phyloP scores from a whole-genome alignment of 2,329 filamentous ascomycete genomes.

The Hymenoscyphus albidus region DNA sequence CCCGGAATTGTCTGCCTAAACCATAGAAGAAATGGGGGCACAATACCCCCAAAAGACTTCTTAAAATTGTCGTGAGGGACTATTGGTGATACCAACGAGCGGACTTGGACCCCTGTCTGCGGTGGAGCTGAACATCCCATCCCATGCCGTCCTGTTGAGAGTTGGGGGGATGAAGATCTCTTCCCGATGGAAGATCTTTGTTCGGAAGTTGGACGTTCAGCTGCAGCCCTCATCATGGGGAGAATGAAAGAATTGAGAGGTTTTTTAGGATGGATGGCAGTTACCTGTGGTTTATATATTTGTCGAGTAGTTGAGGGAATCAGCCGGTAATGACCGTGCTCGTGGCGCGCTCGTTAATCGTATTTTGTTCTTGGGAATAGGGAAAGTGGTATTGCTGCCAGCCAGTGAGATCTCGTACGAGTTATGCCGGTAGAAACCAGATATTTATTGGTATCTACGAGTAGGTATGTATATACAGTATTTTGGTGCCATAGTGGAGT shows the following conservation, averaged over 20 bases:
- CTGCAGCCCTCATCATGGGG: not conserved
- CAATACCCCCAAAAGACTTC: not conserved
- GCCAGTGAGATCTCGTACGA: not conserved
- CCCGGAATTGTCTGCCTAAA: not conserved
- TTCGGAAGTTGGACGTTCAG: not conserved
- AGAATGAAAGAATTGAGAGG: not conserved
- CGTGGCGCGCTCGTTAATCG: constrained; percentile 1
- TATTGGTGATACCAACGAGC: not conserved
- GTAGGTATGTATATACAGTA: not conserved
- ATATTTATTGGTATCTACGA: not conserved
- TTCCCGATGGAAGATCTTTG: not conserved
- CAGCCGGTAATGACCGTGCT: not conserved
- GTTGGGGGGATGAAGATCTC: not conserved
- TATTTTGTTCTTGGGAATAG: not conserved
- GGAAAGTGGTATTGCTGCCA: not conserved
- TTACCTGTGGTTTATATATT: not conserved
- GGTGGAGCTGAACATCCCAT: not conserved
- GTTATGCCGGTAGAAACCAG: not conserved
- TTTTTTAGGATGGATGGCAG: not conserved
- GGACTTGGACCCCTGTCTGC: constrained; percentile 1
- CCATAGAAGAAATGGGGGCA: not conserved
- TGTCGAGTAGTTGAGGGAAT: not conserved
- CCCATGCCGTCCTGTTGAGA: not conserved
- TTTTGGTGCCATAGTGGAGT: not conserved
- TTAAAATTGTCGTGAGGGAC: not conserved